These are phyloP conservation scores for Blepharisma japonicum DNA, from an alignment of 73 alveolate genomes.

Conservation along the genomic window DNA sequence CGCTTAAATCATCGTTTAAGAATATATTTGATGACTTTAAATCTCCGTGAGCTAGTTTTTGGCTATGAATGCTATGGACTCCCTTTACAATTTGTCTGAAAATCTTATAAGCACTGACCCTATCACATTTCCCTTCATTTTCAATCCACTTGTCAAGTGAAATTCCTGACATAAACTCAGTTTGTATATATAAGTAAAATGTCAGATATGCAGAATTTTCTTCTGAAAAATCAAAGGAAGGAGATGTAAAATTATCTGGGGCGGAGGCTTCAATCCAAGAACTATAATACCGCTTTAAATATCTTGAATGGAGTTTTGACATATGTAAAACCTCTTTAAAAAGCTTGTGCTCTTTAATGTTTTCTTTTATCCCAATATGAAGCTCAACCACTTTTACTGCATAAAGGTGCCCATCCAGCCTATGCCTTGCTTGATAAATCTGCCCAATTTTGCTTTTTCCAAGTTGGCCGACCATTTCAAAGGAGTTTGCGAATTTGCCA, in stretches of 20 bases:
- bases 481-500: too few relatives aligned
- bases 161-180: background rate
- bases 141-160: background rate
- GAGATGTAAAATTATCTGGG: background rate
- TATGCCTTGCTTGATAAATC: slow-evolving; percentile 13
- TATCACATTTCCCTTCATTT: background rate
- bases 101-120: background rate
- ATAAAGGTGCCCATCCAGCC: background rate
- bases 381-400: background rate
- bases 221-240: too few relatives aligned
- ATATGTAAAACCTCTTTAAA: slow-evolving; percentile 1
- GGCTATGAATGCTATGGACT: background rate
- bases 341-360: background rate
- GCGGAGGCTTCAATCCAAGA: slow-evolving; percentile 19
- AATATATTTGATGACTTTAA: background rate
- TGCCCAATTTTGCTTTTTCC: background rate
- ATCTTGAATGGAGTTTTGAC: background rate
- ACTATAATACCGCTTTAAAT: background rate
- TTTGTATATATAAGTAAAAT: background rate
- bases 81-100: background rate
- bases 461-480: too few relatives aligned
- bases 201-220: background rate
- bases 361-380: background rate
- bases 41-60: slow-evolving; percentile 3
- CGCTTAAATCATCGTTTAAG: background rate